A percentile compares a stretch with the other conserved stretches of the same genome.
phyloP scores from a whole-genome alignment of 306 rosid genomes.

The Pyrus betulifolia region DNA sequence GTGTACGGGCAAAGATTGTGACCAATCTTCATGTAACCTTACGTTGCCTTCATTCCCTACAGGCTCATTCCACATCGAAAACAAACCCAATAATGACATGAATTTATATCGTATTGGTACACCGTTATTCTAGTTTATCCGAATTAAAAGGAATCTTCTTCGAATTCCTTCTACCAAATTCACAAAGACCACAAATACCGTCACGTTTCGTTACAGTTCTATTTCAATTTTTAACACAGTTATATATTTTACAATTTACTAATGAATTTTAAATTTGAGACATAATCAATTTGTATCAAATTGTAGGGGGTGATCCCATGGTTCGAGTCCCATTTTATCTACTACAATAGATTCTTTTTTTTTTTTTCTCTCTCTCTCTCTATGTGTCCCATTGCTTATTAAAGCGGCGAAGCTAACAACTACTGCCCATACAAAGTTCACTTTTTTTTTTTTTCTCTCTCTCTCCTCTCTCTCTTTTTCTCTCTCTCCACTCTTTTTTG shows the following conservation, averaged over 20 bases:
- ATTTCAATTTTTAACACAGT: too few relatives aligned
- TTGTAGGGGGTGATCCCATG: slow-evolving; percentile 9
- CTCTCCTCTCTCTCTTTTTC: background rate
- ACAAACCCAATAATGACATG: background rate
- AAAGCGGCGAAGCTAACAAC: too few relatives aligned
- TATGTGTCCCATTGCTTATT: too few relatives aligned
- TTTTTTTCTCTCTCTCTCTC: too few relatives aligned
- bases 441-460: background rate
- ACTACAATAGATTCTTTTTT: background rate
- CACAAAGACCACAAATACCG: too few relatives aligned
- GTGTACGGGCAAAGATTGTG: slow-evolving; percentile 12
- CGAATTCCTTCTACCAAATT: too few relatives aligned
- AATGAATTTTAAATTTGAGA: too few relatives aligned
- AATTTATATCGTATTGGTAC: too few relatives aligned
- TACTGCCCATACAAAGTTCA: slow-evolving; percentile 2
- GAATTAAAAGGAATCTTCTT: fast-evolving
- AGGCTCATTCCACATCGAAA: background rate
- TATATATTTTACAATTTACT: too few relatives aligned
- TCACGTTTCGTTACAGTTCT: too few relatives aligned
- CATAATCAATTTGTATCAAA: too few relatives aligned
- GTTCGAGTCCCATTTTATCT: slow-evolving; percentile 1
- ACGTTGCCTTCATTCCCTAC: background rate
- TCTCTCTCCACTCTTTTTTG: background rate
- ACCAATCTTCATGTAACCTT: background rate
- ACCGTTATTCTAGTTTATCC: too few relatives aligned